phyloP scores from a whole-genome alignment of 208 protist species.

The Trichomonas tenax region DNA sequence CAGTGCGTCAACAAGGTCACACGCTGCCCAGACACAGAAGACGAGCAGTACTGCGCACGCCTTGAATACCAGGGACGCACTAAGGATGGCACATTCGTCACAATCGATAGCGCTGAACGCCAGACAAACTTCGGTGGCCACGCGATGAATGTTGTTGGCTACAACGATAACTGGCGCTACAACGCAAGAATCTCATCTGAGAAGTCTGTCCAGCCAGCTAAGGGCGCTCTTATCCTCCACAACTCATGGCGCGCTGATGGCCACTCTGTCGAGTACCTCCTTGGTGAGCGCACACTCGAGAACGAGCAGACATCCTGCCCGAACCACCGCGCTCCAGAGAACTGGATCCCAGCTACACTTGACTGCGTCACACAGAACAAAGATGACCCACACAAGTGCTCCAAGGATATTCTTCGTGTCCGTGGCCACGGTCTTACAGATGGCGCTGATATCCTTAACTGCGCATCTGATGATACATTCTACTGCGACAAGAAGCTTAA shows the following conservation, averaged over 20 bases:
- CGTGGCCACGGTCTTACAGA: background rate
- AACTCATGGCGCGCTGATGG: background rate
- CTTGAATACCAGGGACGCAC: background rate
- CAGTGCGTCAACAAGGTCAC: background rate
- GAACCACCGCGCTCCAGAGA: background rate
- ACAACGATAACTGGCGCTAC: background rate
- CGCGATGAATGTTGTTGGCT: constrained; percentile 9
- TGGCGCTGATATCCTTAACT: background rate
- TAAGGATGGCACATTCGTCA: background rate
- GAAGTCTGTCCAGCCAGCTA: background rate
- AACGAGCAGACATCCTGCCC: background rate
- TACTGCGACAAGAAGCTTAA: background rate
- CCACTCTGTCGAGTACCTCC: background rate
- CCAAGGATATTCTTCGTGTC: background rate
- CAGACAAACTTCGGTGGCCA: background rate
- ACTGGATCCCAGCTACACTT: background rate
- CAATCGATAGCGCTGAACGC: background rate
- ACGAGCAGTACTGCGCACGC: background rate
- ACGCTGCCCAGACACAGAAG: background rate
- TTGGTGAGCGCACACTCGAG: background rate
- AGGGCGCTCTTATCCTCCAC: background rate
- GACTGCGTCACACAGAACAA: background rate
- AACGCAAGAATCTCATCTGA: background rate
- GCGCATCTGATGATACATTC: background rate
- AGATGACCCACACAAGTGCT: background rate